Evolutionary conservation across 257 asterid species (phyloP), one percentile per base, ranked within the genome.

Genomic region (Plantago elongata): DNA sequence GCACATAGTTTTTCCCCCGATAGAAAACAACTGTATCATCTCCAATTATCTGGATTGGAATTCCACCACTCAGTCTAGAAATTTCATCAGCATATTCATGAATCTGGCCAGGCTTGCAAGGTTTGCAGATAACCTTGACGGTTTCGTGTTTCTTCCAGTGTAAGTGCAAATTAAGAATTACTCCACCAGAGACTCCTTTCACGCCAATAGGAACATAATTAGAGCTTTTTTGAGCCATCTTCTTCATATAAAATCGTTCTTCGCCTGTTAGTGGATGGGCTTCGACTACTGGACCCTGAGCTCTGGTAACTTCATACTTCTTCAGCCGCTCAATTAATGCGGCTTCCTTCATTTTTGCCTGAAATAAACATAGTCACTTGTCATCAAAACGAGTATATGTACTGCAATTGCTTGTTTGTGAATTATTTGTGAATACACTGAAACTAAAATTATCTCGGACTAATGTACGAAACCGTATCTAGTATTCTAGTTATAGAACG

Each of bases 61-160:
- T 66, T 15, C 97, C 98, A 13, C 98, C 91, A 70, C 95, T 92
- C 61, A 92, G 76, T 79, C 97, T 78, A 68, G 95, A 83, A 59
- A 89, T 83, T 66, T 92, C 97, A 70, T 68, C 27, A 5, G 91
- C 89, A 64, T 79, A 92, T 38, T 84, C 96, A 30, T 81, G 85
- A 13, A 92, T 58, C 66, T 83, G 96, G 65, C 96, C 95, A 48
- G 89, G 88, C 73, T 79, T 87, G 81, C 91, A 87, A 27, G 89
- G 91, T 58, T 91, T 92, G 89, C 95, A 89, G 60, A 78, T 76
- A 71, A 92, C 96, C 80, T 92, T 81, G 46, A 92, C 96, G 0
- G 98, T 92, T 79, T 92, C 98, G 14, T 92, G 98, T 72, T 81
- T 92, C 85, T 92, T 92, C 97, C 98, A 92, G 52, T 92, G 97